Conservation (phyloP, 257 asterid genomes). For the Solanum paucissectum region DNA sequence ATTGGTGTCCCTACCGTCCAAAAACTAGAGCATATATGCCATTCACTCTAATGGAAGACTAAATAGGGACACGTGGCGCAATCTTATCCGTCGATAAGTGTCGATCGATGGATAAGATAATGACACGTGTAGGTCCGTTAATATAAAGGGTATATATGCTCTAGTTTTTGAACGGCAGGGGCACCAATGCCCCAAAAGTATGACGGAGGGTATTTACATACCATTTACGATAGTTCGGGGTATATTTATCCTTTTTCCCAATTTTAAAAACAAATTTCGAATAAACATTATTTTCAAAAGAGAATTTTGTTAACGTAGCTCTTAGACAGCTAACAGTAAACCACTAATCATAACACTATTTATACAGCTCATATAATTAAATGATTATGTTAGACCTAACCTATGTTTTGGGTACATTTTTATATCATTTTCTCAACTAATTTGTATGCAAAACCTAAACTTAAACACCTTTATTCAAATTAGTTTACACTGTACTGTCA, state of each 20-base stretch:
- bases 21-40: too few species aligned
- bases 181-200: too few species aligned
- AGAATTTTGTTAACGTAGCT: background rate
- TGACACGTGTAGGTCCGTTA: too few species aligned
- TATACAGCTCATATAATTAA: background rate
- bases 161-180: too few species aligned
- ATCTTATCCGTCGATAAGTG: too few species aligned
- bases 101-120: too few species aligned
- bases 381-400: background rate
- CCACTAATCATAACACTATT: background rate
- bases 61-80: too few species aligned
- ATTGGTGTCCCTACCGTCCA: too few species aligned
- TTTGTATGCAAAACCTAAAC: background rate
- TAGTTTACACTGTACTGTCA: background rate
- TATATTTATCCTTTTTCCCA: background rate
- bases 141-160: too few species aligned
- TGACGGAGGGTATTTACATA: too few species aligned
- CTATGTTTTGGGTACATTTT: background rate
- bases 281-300: background rate
- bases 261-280: background rate
- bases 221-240: too few species aligned
- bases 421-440: background rate
- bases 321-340: background rate
- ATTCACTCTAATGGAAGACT: too few species aligned
- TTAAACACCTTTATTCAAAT: background rate